Evolutionary conservation across 2,329 filamentous ascomycete species (phyloP).

Genomic region (Fusarium bulbicola): DNA sequence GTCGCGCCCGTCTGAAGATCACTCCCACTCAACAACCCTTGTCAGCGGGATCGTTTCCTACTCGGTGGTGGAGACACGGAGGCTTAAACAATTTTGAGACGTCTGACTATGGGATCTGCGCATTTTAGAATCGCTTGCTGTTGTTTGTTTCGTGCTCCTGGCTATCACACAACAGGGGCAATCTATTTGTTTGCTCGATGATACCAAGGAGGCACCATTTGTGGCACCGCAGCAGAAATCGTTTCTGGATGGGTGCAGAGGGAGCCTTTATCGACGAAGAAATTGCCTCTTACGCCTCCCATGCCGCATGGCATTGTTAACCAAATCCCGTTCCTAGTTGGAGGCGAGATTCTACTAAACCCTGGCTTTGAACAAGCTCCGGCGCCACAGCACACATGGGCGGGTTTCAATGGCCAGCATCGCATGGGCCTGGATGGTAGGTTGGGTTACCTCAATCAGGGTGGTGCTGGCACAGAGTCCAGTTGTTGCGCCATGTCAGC

Average conservation of each 20-base stretch:
- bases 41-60: conserved; percentile 7
- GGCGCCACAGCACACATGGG: conserved; percentile 26
- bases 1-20: conserved; percentile 14
- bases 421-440: conserved; percentile 2
- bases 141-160: neutral
- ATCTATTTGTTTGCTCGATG: conserved; percentile 12
- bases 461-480: neutral
- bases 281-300: neutral
- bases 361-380: conserved; percentile 13
- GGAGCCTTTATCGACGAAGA: neutral
- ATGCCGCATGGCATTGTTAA: conserved; percentile 27
- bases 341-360: neutral
- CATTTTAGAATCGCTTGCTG: neutral
- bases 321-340: conserved; percentile 2
- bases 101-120: neutral
- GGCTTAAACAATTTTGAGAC: conserved; percentile 13
- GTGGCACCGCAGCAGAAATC: neutral
- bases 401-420: conserved; percentile 26
- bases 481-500: conserved; percentile 16
- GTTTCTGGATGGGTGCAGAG: conserved; percentile 7
- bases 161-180: neutral
- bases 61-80: neutral
- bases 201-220: conserved; percentile 12
- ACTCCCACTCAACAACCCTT: conserved; percentile 11
- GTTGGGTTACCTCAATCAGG: conserved; percentile 30